Conservation (phyloP, 2,329 filamentous ascomycete genomes). For the Phyllosticta citrichinensis region DNA sequence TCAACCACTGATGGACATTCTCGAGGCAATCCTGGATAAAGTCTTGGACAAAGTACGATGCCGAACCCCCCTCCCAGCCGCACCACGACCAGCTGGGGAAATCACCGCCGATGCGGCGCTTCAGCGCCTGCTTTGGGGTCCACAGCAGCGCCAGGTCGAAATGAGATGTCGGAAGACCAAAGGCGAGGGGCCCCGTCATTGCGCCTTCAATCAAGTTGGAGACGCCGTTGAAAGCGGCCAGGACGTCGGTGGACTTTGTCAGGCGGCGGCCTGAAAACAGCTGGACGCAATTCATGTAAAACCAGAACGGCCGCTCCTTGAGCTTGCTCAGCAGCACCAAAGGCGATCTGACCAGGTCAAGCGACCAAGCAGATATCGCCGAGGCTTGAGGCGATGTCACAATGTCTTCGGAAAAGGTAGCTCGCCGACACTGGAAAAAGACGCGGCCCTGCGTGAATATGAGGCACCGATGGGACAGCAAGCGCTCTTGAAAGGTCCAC, state of each 20-base stretch:
- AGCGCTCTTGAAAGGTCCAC: conserved; percentile 32
- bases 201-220: conserved; percentile 16
- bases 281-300: conserved; percentile 23
- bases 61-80: conserved; percentile 20
- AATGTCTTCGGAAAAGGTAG: conserved; percentile 21
- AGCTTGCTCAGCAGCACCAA: conserved; percentile 21
- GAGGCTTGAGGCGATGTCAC: conserved; percentile 16
- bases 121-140: conserved; percentile 12
- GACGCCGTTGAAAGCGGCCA: conserved; percentile 27
- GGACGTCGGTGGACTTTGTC: conserved; percentile 19
- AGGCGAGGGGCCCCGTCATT: conserved; percentile 19
- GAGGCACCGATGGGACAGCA: conserved; percentile 27
- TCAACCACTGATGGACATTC: conserved; percentile 26
- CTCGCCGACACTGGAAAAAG: conserved; percentile 22
- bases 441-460: conserved; percentile 25
- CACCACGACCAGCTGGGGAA: conserved; percentile 31
- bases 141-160: conserved; percentile 25
- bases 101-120: not conserved
- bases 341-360: conserved; percentile 24
- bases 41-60: conserved; percentile 14
- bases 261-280: conserved; percentile 23
- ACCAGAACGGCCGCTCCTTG: conserved; percentile 16
- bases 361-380: conserved; percentile 16
- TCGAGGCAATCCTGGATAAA: conserved; percentile 17
- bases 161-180: conserved; percentile 18